Percentiles rank a stretch among this genome's conserved stretches.
Evolutionary conservation across 169 alveolate genomes (phyloP).

Genomic region (Babesia sp.): DNA sequence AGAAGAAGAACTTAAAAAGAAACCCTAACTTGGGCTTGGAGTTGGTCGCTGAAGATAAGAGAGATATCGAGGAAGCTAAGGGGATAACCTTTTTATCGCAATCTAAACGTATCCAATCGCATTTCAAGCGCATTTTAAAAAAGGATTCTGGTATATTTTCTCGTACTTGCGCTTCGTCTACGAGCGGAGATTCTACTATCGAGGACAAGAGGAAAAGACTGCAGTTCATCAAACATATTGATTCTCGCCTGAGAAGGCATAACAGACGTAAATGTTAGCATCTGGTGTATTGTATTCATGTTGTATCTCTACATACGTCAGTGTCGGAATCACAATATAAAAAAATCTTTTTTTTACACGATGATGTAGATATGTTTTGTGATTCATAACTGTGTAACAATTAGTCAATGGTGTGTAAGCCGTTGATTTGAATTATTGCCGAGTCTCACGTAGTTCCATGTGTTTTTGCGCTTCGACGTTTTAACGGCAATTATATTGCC

Average conservation of each 20-base stretch:
- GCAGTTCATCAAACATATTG: conserved; percentile 54
- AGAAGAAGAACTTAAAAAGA: conserved; percentile 36
- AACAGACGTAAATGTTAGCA: too few species aligned
- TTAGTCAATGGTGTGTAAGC: too few species aligned
- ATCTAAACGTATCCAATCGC: conserved; percentile 28
- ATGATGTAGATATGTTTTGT: too few species aligned
- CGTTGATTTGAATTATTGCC: too few species aligned
- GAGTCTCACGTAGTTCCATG: too few species aligned
- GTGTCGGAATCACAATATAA: too few species aligned
- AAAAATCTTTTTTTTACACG: too few species aligned
- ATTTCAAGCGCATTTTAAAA: conserved; percentile 47
- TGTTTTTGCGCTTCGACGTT: too few species aligned
- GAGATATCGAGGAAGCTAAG: conserved; percentile 43
- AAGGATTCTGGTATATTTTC: conserved; percentile 48
- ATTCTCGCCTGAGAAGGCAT: conserved; percentile 11
- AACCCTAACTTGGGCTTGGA: conserved; percentile 33
- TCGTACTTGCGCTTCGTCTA: conserved; percentile 29
- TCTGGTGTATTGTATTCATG: too few species aligned
- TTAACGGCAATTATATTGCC: too few species aligned
- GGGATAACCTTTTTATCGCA: conserved; percentile 53
- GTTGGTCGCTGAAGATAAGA: conserved; percentile 6
- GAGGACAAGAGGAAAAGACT: conserved; percentile 41
- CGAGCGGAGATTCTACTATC: conserved; percentile 26
- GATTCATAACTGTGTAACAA: too few species aligned
- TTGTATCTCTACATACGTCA: too few species aligned